Base-by-base conservation (phyloP, 2,329 filamentous ascomycete species). In the Knoxdaviesia proteae region DNA sequence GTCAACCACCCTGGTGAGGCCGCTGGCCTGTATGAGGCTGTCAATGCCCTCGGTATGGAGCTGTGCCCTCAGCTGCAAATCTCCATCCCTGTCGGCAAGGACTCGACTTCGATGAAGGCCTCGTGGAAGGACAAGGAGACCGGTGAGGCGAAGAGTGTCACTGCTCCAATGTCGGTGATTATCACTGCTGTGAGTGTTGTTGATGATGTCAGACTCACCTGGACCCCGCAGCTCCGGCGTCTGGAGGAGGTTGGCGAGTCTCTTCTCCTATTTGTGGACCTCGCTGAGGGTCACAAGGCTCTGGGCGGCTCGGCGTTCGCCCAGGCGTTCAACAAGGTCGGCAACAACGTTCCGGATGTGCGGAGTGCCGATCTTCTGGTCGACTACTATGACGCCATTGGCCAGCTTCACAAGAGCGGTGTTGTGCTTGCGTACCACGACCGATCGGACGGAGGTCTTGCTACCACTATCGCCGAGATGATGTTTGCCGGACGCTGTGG, bases 81-180 rank as follows among this genome's bases (percentile, higher is more conserved):
- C 47, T 84, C 81, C 45, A 96, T 98, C 46, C 90, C 90, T 4
- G 90, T 96, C 6, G 90, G 90, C 44, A 96, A 98, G 62, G 90
- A 98, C 58, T 96, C 88, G 0, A 94, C 92, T 60, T 94, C 87
- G 3, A 96, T 98, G 90, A 94, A 94, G 67, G 88, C 92, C 53
- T 84, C 84, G 44, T 96, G 90, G 90, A 80, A 76, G 54, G 81
- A 88, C 50, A 64, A 66, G 47, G 64, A 70, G 44, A 72, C 66
- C 32, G 71, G 74, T 11, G 69, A 81, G 47, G 62, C 69, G 9
- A 90, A 82, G 63, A 87, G 87, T 49, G 88, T 96, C 41, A 94
- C 84, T 35, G 84, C 90, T 5, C 90, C 90, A 1, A 74, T 96
- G 51, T 93, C 88, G 1, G 70, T 93, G 5, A 78, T 94, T 44